These are phyloP conservation scores for Mycena sp. DNA, from an alignment of 1,284 basidiomycete genomes.

Conservation along the genomic window DNA sequence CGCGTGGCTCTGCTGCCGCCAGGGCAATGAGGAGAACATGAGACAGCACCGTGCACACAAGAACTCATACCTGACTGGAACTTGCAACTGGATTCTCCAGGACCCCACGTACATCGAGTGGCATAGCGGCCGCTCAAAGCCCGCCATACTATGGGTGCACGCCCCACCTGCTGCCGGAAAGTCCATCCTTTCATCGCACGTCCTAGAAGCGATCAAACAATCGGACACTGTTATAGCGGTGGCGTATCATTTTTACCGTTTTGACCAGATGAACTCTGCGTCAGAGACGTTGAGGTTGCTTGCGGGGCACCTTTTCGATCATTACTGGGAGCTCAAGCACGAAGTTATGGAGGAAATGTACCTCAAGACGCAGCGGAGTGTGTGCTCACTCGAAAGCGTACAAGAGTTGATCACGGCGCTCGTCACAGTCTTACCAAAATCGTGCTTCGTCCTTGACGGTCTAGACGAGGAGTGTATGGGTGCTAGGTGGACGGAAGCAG, in stretches of 20 bases:
- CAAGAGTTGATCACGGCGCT: slow-evolving; percentile 26
- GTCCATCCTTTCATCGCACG: slow-evolving; percentile 27
- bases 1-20: slow-evolving; percentile 16
- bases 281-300: slow-evolving; percentile 32
- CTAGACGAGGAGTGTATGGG: slow-evolving; percentile 33
- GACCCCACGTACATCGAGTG: slow-evolving; percentile 13
- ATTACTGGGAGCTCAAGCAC: slow-evolving; percentile 19
- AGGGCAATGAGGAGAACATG: slow-evolving; percentile 18
- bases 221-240: slow-evolving; percentile 12
- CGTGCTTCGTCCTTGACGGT: slow-evolving; percentile 37
- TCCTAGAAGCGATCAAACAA: slow-evolving; percentile 14
- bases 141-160: slow-evolving; percentile 26
- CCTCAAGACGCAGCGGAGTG: slow-evolving; percentile 16
- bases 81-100: slow-evolving; percentile 25
- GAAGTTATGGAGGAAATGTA: slow-evolving; percentile 26
- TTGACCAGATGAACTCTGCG: slow-evolving; percentile 19
- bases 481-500: slow-evolving; percentile 22
- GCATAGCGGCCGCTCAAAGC: background rate
- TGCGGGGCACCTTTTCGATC: slow-evolving; percentile 32
- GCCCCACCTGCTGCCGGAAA: slow-evolving; percentile 31
- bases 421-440: no score
- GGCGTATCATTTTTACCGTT: slow-evolving; percentile 32
- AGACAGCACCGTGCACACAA: slow-evolving; percentile 3
- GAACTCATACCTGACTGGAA: slow-evolving; percentile 3
- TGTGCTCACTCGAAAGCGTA: slow-evolving; percentile 22